Conservation (phyloP, 495 filamentous ascomycete genomes). For the Cryomyces minteri region DNA sequence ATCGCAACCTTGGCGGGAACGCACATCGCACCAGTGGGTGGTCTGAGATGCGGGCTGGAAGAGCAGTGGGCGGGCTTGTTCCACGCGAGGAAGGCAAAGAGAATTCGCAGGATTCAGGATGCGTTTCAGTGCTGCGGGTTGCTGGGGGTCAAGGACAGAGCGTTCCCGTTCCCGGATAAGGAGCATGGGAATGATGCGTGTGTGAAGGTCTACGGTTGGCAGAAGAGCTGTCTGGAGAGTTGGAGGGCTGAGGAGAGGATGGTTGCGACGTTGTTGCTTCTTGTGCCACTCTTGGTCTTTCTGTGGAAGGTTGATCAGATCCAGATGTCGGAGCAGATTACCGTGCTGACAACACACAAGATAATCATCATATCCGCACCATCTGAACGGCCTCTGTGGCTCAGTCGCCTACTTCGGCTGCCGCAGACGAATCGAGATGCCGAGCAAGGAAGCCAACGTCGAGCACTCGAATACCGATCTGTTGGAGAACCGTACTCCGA, state of each 20-base stretch:
- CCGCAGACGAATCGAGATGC: background rate
- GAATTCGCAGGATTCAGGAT: constrained; percentile 45
- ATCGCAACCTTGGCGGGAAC: constrained; percentile 38
- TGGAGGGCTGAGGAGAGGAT: constrained; percentile 18
- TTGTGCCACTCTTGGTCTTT: constrained; percentile 15
- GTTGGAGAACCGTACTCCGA: background rate
- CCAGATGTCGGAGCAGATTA: background rate
- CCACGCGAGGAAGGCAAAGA: constrained; percentile 23
- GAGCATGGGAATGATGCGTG: constrained; percentile 2
- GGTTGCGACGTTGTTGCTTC: constrained; percentile 17
- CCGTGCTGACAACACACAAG: background rate
- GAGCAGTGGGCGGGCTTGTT: constrained; percentile 34
- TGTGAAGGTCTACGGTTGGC: constrained; percentile 7
- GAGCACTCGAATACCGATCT: background rate
- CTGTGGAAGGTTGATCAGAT: constrained; percentile 15
- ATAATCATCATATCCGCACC: background rate
- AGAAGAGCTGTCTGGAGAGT: constrained; percentile 5
- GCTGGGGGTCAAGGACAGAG: constrained; percentile 30
- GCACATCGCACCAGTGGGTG: constrained; percentile 27
- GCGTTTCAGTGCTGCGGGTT: constrained; percentile 46
- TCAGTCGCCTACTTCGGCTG: background rate
- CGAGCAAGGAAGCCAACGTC: background rate
- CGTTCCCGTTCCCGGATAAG: constrained; percentile 33
- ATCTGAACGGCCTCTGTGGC: background rate
- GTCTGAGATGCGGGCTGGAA: constrained; percentile 32